phyloP scores from a whole-genome alignment of 495 filamentous ascomycete genomes.

The Margaritispora aquatica region DNA sequence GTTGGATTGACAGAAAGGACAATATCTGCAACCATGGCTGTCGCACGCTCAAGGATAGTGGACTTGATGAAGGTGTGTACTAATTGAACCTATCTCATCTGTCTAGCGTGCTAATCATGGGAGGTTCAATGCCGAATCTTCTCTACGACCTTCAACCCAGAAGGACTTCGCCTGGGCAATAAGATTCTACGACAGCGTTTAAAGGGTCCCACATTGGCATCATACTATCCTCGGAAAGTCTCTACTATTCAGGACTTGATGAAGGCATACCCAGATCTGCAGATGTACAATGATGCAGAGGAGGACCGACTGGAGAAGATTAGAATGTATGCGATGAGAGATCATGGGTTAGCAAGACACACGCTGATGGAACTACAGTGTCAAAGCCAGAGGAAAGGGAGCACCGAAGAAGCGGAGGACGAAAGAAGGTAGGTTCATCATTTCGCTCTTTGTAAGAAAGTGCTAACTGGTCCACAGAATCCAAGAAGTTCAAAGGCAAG shows the following conservation, averaged over 20 bases:
- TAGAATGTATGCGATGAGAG: constrained; percentile 45
- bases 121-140: constrained; percentile 90
- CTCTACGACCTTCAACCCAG: constrained; percentile 83
- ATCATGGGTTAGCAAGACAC: constrained; percentile 12
- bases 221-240: constrained; percentile 79
- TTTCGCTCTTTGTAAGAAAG: neutral
- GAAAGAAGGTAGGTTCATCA: constrained; percentile 47
- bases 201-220: constrained; percentile 65
- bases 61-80: constrained; percentile 70
- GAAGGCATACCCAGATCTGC: constrained; percentile 55
- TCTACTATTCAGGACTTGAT: constrained; percentile 64
- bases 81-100: constrained; percentile 5
- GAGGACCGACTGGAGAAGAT: constrained; percentile 75
- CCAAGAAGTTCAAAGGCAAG: constrained; percentile 31
- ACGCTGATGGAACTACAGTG: constrained; percentile 37
- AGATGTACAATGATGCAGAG: constrained; percentile 61
- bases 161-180: constrained; percentile 72
- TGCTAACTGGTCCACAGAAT: constrained; percentile 21
- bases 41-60: constrained; percentile 63
- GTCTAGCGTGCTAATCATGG: constrained; percentile 4
- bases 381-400: constrained; percentile 78
- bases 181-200: constrained; percentile 82
- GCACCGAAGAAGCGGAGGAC: constrained; percentile 85
- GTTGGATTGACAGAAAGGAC: neutral
- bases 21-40: constrained; percentile 51